Conservation (phyloP, 257 asterid species). For the Penstemon barbatus region DNA sequence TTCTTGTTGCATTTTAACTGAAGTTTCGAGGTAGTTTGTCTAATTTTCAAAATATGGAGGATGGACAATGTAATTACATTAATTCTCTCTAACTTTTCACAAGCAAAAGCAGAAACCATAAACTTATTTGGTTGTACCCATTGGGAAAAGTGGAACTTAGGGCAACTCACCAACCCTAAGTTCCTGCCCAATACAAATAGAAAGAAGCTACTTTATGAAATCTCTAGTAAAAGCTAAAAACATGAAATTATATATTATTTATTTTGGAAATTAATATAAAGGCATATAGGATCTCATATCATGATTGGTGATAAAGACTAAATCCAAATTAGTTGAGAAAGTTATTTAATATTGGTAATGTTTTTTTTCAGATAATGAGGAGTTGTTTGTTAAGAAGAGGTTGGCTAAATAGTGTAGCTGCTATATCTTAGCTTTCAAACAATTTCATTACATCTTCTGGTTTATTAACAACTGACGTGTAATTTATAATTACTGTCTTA, state of each 20-base stretch:
- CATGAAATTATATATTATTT: not conserved
- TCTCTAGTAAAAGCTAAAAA: not conserved
- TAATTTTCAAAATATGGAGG: no score
- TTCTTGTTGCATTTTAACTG: no score
- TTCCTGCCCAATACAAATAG: conserved; percentile 11
- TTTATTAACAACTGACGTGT: conserved; percentile 22
- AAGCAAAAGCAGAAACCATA: not conserved
- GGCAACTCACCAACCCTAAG: not conserved
- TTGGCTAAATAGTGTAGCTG: conserved; percentile 36
- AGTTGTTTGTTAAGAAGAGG: conserved; percentile 29
- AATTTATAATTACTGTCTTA: conserved; percentile 31
- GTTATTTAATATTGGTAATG: not conserved
- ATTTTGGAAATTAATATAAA: not conserved
- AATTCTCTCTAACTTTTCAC: no score
- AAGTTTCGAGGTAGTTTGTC: no score
- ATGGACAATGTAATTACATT: no score
- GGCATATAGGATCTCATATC: not conserved
- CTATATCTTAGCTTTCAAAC: conserved; percentile 51
- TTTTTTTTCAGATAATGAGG: not conserved
- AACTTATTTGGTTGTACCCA: not conserved
- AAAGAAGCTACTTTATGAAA: conserved; percentile 7
- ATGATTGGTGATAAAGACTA: conserved; percentile 25
- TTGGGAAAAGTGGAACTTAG: not conserved
- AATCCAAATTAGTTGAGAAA: conserved; percentile 23
- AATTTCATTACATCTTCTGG: conserved; percentile 32